Percentiles rank a stretch among this genome's conserved stretches.
Conservation (phyloP, 1,139 yeast species). For the Yamadazyma oceani region DNA sequence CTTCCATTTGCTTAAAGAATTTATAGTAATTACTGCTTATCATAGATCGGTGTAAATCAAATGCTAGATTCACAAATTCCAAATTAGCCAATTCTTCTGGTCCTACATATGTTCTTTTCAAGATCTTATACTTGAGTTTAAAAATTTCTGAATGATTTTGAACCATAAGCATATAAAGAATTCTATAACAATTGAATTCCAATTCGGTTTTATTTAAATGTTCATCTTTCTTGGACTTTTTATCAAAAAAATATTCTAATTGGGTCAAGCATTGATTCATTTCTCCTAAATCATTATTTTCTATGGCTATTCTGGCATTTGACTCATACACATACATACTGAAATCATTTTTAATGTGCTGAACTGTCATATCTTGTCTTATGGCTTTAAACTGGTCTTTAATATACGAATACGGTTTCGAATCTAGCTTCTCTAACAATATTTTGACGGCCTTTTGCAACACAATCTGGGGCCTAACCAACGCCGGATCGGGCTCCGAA, state of each 20-base stretch:
- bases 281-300: conserved; percentile 84
- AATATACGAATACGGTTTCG: conserved; percentile 66
- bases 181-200: conserved; percentile 74
- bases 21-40: conserved; percentile 50
- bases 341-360: conserved; percentile 77
- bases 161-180: conserved; percentile 80
- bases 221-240: conserved; percentile 15
- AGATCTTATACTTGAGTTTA: conserved; percentile 28
- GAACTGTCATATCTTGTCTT: conserved; percentile 92
- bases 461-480: conserved; percentile 71
- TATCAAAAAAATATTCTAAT: conserved; percentile 58
- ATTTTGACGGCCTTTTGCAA: conserved; percentile 58
- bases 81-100: conserved; percentile 22
- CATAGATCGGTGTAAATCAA: conserved; percentile 23
- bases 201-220: conserved; percentile 25
- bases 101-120: conserved; percentile 17
- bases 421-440: conserved; percentile 47
- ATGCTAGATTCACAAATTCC: conserved; percentile 24
- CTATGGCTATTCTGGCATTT: conserved; percentile 85
- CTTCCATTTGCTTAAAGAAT: conserved; percentile 46
- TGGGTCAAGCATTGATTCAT: conserved; percentile 94
- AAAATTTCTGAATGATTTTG: conserved; percentile 55
- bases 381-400: conserved; percentile 90
- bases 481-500: conserved; percentile 84
- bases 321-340: conserved; percentile 79